Conservation (phyloP, 352 stramenopile species). For the Globisporangium parvum region DNA sequence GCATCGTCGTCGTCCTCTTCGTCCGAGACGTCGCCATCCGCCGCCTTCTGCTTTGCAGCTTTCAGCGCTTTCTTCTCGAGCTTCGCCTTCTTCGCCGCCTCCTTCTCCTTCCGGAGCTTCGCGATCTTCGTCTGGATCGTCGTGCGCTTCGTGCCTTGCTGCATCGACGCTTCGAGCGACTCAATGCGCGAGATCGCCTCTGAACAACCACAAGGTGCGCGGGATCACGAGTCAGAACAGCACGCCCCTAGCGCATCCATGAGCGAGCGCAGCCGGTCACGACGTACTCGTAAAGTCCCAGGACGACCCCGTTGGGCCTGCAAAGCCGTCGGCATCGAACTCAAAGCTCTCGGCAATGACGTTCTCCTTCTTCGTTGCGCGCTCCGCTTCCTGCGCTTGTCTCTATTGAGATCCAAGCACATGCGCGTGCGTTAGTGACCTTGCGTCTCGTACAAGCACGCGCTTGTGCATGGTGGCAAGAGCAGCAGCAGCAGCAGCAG, state of each 20-base stretch:
- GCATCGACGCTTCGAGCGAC: constrained; percentile 53
- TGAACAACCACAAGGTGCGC: constrained; percentile 4
- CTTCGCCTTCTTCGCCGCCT: constrained; percentile 50
- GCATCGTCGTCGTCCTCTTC: constrained; percentile 12
- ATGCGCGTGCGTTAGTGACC: neutral
- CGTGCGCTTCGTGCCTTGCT: constrained; percentile 64
- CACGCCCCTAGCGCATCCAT: neutral
- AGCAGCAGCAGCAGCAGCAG: neutral
- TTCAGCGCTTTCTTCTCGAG: constrained; percentile 43
- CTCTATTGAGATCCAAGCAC: constrained; percentile 15
- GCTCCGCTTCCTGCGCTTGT: constrained; percentile 36
- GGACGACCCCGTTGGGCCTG: constrained; percentile 49
- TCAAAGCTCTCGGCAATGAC: constrained; percentile 81
- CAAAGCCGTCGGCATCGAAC: constrained; percentile 70
- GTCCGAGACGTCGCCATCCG: constrained; percentile 8
- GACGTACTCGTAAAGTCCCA: constrained; percentile 81
- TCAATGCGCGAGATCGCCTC: constrained; percentile 84
- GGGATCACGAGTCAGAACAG: neutral
- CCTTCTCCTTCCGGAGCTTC: constrained; percentile 72
- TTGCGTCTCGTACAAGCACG: too few species aligned
- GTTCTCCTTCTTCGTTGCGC: constrained; percentile 36
- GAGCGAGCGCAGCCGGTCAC: too few species aligned
- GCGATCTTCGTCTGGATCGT: constrained; percentile 86
- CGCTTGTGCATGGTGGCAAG: neutral
- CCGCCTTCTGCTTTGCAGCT: constrained; percentile 26